These are phyloP conservation scores for Picochlorum sp. DNA, from an alignment of 139 green algal species.

Conservation along the genomic window DNA sequence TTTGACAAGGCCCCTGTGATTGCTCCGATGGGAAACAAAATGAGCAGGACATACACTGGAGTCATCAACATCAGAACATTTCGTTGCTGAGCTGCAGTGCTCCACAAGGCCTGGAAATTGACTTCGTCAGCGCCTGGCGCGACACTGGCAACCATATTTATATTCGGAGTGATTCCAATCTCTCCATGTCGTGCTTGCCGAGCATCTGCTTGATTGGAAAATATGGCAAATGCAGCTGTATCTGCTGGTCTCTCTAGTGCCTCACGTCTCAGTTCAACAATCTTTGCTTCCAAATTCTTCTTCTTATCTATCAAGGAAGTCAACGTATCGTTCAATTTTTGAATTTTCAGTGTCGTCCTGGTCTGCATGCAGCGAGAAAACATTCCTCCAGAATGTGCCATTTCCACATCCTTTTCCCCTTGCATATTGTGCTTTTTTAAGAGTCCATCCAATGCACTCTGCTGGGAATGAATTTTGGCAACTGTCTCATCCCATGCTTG, in stretches of 20 bases:
- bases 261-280: no score
- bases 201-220: not conserved
- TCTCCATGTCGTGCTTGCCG: not conserved
- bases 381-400: no score
- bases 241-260: not conserved
- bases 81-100: no score
- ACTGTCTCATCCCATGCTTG: not conserved
- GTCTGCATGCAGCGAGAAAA: no score
- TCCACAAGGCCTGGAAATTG: not conserved
- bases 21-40: conserved; percentile 7
- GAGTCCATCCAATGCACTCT: not conserved
- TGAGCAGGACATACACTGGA: not conserved
- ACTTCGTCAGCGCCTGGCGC: not conserved
- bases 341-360: no score
- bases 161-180: not conserved
- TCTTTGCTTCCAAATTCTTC: no score
- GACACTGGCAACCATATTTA: not conserved
- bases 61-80: not conserved
- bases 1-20: conserved; percentile 8
- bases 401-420: no score
- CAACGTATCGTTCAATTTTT: no score
- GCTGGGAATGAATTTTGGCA: not conserved
- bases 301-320: no score
- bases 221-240: not conserved
- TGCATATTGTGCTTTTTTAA: no score